Evolutionary conservation across 352 stramenopile genomes (phyloP), one percentile per base, ranked within the genome.

Genomic region (Thalassiosira mediterranea): DNA sequence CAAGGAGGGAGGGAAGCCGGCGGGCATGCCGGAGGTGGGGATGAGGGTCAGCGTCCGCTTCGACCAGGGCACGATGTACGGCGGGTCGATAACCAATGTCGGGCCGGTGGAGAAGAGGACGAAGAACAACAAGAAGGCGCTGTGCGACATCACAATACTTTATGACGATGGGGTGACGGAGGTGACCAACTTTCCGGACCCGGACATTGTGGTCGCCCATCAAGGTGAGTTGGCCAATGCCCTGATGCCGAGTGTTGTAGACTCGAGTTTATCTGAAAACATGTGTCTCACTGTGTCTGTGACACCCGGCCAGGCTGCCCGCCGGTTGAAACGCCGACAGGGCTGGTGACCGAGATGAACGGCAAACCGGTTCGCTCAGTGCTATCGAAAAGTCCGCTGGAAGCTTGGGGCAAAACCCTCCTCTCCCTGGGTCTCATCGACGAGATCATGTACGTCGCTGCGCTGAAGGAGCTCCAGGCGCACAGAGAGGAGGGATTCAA

Each of bases 81-180:
- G 72, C 40, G 88, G 86, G 54, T 72, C 72, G 2, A 92, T 94
- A 53, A 78, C 38, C 21, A 76, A 72, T 31, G 63, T 66, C n/a
- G 75, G 58, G 34, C 44, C 44, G 53, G 75, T 54, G 37, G 44
- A 71, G 62, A 76, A 67, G 28, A 78, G 68, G 34, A 51, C 60
- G 15, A 82, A 75, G 21, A 81, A 80, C 49, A 79, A 54, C 11
- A 70, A 64, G 21, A 58, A 71, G 29, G 32, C 44, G 19, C 19
- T 76, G 37, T 74, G 81, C 26, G 66, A 84, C 28, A 88, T 92
- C 34, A 62, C 66, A 0, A 90, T 94, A 59, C 49, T 75, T 5
- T 92, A 94, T 42, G 88, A 94, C 65, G 88, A 94, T 64, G 88
- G 88, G 31, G 83, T 83, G 11, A 70, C 48, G 1, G 88, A 94